phyloP scores from a whole-genome alignment of 2,329 filamentous ascomycete genomes.

The Neofusicoccum umdonicola region DNA sequence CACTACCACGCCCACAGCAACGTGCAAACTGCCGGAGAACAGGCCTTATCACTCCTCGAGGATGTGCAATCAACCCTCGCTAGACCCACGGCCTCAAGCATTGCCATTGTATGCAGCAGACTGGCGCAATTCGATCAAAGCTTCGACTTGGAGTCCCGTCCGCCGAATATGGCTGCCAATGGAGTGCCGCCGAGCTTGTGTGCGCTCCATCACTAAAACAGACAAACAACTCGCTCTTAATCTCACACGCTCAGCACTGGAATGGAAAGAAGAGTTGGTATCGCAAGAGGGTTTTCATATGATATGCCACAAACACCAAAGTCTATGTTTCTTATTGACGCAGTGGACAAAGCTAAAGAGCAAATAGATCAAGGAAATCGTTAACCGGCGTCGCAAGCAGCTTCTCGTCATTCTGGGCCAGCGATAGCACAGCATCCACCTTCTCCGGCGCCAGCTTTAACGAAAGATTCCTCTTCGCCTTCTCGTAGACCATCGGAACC shows the following conservation, averaged over 20 bases:
- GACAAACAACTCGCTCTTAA: too few species aligned
- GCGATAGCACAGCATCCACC: neutral
- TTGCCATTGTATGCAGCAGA: too few species aligned
- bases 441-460: neutral
- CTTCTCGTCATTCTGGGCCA: neutral
- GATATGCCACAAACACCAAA: neutral
- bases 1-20: too few species aligned
- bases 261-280: neutral
- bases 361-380: conserved; percentile 1
- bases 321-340: neutral
- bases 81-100: too few species aligned
- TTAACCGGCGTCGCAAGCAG: neutral
- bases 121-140: too few species aligned
- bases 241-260: neutral
- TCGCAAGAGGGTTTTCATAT: neutral
- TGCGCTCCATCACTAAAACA: too few species aligned
- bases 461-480: conserved; percentile 25
- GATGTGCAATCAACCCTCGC: too few species aligned
- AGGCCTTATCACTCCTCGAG: too few species aligned
- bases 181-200: too few species aligned
- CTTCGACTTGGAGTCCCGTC: too few species aligned
- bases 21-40: too few species aligned
- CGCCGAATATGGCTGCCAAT: too few species aligned
- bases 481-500: conserved; percentile 21
- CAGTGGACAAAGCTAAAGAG: neutral